phyloP scores from a whole-genome alignment of 2,329 filamentous ascomycete genomes.

The Aureobasidium musti region DNA sequence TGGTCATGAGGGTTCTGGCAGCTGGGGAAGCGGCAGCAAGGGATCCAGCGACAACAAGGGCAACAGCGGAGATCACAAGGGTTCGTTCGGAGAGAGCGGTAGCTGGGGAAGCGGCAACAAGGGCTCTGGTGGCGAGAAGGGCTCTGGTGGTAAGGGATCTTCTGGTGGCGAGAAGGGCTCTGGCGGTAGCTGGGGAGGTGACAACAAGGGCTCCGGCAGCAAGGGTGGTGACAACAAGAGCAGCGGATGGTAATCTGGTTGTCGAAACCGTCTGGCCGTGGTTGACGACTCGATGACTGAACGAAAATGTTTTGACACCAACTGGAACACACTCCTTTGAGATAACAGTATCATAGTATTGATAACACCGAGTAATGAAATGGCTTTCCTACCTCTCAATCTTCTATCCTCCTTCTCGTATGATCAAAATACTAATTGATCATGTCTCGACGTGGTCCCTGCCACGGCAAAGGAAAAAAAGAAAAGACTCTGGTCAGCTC shows the following conservation, averaged over 20 bases:
- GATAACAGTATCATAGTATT: not conserved
- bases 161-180: too few relatives aligned
- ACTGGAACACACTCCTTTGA: slow-evolving; percentile 13
- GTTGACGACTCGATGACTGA: not conserved
- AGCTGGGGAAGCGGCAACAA: too few relatives aligned
- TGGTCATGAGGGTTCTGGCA: not conserved
- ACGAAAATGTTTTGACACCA: not conserved
- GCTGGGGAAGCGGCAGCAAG: not conserved
- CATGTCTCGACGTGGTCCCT: too few relatives aligned
- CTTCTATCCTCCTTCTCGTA: not conserved
- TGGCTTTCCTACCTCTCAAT: not conserved
- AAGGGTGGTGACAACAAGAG: not conserved
- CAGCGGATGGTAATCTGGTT: not conserved
- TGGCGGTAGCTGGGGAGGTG: too few relatives aligned
- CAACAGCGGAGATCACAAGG: too few relatives aligned
- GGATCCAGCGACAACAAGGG: not conserved
- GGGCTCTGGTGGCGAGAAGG: too few relatives aligned
- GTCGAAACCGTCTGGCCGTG: not conserved
- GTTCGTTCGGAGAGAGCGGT: too few relatives aligned
- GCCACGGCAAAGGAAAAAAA: too few relatives aligned
- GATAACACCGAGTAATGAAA: not conserved
- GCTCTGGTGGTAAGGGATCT: too few relatives aligned
- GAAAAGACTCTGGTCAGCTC: too few relatives aligned
- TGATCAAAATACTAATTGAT: too few relatives aligned
- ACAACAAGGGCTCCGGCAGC: too few relatives aligned